Conservation (phyloP, 495 filamentous ascomycete species). For the Evansstolkia leycettana region DNA sequence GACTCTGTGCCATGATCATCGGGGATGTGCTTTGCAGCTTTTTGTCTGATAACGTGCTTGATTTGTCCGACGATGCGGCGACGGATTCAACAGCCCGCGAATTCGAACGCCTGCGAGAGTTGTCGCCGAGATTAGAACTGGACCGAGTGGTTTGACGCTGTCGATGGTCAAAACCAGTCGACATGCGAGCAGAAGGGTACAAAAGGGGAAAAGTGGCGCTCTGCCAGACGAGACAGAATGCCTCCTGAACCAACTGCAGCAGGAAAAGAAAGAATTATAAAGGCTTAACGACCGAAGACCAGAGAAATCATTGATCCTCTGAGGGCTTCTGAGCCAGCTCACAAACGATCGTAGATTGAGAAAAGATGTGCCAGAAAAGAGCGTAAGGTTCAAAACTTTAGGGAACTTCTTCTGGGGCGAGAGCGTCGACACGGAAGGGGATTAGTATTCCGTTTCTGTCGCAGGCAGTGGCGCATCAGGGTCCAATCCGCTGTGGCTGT, state of each 20-base stretch:
- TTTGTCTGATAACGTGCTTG: slow-evolving; percentile 8
- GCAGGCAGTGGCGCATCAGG: too few species aligned
- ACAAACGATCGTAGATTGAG: slow-evolving; percentile 5
- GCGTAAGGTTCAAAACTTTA: too few species aligned
- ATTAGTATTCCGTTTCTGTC: too few species aligned
- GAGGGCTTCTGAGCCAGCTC: slow-evolving; percentile 14
- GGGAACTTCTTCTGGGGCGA: background rate
- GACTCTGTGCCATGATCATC: slow-evolving; percentile 52
- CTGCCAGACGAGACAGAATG: too few species aligned
- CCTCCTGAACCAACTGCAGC: slow-evolving; percentile 2
- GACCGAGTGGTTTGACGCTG: slow-evolving; percentile 9
- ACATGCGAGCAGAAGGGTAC: slow-evolving; percentile 30
- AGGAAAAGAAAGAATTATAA: slow-evolving; percentile 6
- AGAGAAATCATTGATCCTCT: slow-evolving; percentile 21
- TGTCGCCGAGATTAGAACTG: slow-evolving; percentile 6
- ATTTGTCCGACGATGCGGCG: slow-evolving; percentile 4
- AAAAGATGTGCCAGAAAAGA: too few species aligned
- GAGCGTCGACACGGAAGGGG: background rate
- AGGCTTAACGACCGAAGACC: slow-evolving; percentile 15
- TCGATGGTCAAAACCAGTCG: slow-evolving; percentile 32
- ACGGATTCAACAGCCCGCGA: slow-evolving; percentile 16
- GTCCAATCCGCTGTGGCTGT: background rate
- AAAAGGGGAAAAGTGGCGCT: slow-evolving; percentile 7
- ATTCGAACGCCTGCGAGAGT: slow-evolving; percentile 22
- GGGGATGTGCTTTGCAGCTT: slow-evolving; percentile 5